A percentile compares a stretch with the other conserved stretches of the same genome.
These are phyloP conservation scores for Fraxinus dipetala DNA, from an alignment of 305 asterid genomes.

Conservation along the genomic window DNA sequence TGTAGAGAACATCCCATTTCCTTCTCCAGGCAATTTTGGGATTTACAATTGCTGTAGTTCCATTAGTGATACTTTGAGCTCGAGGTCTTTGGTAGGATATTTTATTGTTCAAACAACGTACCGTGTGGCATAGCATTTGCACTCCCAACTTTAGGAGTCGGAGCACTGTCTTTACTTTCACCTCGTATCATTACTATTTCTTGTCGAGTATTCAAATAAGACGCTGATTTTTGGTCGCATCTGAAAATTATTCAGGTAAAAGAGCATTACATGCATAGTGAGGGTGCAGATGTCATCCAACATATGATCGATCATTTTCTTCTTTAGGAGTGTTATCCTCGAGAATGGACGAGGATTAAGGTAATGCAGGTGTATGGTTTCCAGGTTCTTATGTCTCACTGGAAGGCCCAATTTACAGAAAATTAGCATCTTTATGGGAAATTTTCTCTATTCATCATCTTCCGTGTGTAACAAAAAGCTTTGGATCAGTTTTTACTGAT, in stretches of 20 bases:
- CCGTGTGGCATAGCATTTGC: not conserved
- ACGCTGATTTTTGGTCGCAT: slow-evolving; percentile 2
- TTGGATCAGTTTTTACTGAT: not conserved
- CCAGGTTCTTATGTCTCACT: not conserved
- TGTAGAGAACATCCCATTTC: not conserved
- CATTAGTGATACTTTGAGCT: not conserved
- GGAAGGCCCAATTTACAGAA: not conserved
- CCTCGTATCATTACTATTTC: not conserved
- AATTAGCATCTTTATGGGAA: not conserved
- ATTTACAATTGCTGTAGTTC: not conserved
- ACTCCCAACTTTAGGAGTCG: not conserved
- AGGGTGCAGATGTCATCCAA: slow-evolving; percentile 88
- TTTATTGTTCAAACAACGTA: not conserved
- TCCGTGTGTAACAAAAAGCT: not conserved
- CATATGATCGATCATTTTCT: slow-evolving; percentile 91
- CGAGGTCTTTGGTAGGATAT: not conserved
- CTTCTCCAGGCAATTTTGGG: not conserved
- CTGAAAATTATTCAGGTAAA: slow-evolving; percentile 55
- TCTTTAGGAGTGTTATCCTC: slow-evolving; percentile 27
- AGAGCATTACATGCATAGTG: slow-evolving; percentile 63
- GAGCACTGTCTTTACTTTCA: not conserved
- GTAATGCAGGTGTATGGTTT: not conserved
- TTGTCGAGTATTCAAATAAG: not conserved
- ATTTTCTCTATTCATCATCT: not conserved
- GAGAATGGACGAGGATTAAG: not conserved